Evolutionary conservation across 179 eudicot genomes (phyloP), one percentile per base, ranked within the genome.

Genomic region (Gypsophila paniculata): DNA sequence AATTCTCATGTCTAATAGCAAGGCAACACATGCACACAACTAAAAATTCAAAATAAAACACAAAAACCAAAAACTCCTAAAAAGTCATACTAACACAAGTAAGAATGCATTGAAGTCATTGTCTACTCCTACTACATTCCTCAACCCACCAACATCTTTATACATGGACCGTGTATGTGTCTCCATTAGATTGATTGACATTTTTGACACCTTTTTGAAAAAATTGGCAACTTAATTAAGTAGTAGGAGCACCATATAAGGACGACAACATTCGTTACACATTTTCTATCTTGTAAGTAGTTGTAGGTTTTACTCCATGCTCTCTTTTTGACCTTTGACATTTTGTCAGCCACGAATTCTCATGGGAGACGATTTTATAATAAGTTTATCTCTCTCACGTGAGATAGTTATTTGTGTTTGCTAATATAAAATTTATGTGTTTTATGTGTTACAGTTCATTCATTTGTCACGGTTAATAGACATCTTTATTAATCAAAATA

Each of bases 21-120:
- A n/a, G n/a, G n/a, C 53, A 64, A 66, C 75, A 71, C 75, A 32
- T 52, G 61, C 58, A 76, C 68, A 72, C 34, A 12, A 29, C 4
- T 58, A 69, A 15, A 21, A 17, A 8, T 49, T 38, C 46, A 54
- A 62, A 26, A 14, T 22, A 17, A 21, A 55, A 51, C 44, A 65
- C 11, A 32, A 9, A 1, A 32, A 76, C 46, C 29, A 66, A 11
- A 25, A 57, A 73, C 81, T 69, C 62, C 34, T n/a, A 29, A 29
- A 29, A 29, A 29, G 34, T 29, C 34, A 29, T 29, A 29, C 34
- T 1, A 29, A 29, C 34, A 25, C 71, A 72, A 69, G 61, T 32
- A 64, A 64, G 57, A 61, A 53, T 57, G 68, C 79, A 75, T 79
- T 79, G 62, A 79, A 59, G 51, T 52, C 52, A 34, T 18, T 69